Conservation (phyloP, 1,284 basidiomycete genomes). For the Xerocomus tenax region DNA sequence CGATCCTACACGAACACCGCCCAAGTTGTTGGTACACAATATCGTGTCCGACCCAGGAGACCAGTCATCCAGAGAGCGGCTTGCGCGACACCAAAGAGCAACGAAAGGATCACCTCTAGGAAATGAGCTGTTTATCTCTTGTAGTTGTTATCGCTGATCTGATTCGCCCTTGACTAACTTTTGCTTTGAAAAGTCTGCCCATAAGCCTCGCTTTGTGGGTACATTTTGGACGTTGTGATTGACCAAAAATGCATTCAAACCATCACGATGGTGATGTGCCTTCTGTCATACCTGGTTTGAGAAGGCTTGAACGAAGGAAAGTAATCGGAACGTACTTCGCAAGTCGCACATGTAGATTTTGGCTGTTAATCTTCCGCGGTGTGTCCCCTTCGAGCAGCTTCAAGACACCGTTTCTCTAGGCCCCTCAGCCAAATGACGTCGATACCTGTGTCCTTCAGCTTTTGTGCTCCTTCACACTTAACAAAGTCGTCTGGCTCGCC, state of each 20-base stretch:
- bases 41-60: no score
- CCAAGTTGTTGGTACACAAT: no score
- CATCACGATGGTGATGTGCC: not conserved
- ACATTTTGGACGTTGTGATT: no score
- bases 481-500: slow-evolving; percentile 95
- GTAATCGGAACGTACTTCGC: slow-evolving; percentile 6
- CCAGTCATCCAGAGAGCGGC: not conserved
- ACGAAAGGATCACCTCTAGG: not conserved
- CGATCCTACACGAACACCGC: no score
- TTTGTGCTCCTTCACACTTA: slow-evolving; percentile 77
- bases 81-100: not conserved
- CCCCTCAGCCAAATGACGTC: slow-evolving; percentile 69
- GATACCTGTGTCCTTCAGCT: slow-evolving; percentile 68
- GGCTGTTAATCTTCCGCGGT: not conserved
- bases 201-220: no score
- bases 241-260: not conserved
- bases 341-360: not conserved
- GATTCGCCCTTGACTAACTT: not conserved
- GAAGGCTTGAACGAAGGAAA: not conserved
- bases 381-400: slow-evolving; percentile 59
- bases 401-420: slow-evolving; percentile 68
- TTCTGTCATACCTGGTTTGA: slow-evolving; percentile 16
- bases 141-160: no score
- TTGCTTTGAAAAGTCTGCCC: no score
- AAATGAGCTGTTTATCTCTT: no score